phyloP scores from a whole-genome alignment of 345 rosid genomes.

The Schrenkiella parvula region DNA sequence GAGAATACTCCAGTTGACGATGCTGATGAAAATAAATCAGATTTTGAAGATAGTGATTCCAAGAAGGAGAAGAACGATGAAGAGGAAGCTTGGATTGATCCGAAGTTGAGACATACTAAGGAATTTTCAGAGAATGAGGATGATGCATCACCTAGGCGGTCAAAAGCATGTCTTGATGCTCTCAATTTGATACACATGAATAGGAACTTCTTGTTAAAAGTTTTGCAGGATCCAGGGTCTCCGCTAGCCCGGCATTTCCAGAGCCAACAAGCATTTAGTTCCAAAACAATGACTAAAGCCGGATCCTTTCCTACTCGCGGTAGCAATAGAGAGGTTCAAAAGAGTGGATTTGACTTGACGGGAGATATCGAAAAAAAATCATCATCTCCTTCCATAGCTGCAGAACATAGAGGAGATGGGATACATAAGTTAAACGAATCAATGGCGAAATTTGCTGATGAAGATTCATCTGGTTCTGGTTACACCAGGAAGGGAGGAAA shows the following conservation, averaged over 20 bases:
- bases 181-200: slow-evolving; percentile 48
- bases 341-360: slow-evolving; percentile 5
- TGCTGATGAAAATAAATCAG: slow-evolving; percentile 30
- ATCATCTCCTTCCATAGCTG: slow-evolving; percentile 31
- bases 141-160: slow-evolving; percentile 26
- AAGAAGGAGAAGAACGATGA: slow-evolving; percentile 17
- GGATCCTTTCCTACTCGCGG: slow-evolving; percentile 44
- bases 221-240: slow-evolving; percentile 53
- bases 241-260: slow-evolving; percentile 48
- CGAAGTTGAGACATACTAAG: slow-evolving; percentile 25
- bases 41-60: slow-evolving; percentile 19
- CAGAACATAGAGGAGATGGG: slow-evolving; percentile 36
- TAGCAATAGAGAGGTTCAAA: slow-evolving; percentile 22
- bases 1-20: slow-evolving; percentile 24
- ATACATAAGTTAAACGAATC: slow-evolving; percentile 28
- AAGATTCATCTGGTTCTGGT: slow-evolving; percentile 33
- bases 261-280: slow-evolving; percentile 34
- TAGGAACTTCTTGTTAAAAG: slow-evolving; percentile 44
- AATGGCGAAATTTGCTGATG: slow-evolving; percentile 24
- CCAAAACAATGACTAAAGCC: slow-evolving; percentile 37
- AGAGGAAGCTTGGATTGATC: slow-evolving; percentile 28
- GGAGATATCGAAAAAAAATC: slow-evolving; percentile 29
- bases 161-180: slow-evolving; percentile 49
- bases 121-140: slow-evolving; percentile 27
- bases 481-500: slow-evolving; percentile 34